Base-by-base conservation (phyloP, 352 stramenopile species). In the Phytophthora crassamura region DNA sequence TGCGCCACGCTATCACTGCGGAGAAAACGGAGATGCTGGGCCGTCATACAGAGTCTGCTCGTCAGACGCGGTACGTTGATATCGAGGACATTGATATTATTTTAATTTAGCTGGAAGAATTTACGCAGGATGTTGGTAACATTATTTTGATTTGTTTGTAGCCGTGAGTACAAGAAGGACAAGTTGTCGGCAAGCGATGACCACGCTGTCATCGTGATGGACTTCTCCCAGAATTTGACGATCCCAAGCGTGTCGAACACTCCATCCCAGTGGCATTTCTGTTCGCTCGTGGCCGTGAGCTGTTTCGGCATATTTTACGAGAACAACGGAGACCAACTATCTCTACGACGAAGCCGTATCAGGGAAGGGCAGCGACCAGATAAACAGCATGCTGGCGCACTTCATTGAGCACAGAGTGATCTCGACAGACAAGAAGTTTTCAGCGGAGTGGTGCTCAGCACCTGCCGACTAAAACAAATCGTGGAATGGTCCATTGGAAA, bases 211-310 rank as follows among this genome's bases (percentile, higher is more conserved):
- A n/a, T 64, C 0, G 34, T 66, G 10, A 70, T 70, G 20, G 54
- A 74, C 12, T 74, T 59, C 35, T 57, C 34, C 5, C 66, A 74
- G 16, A 75, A 70, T 39, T n/a, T 67, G n/a, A 64, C 54, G 1
- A 15, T 74, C 5, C 59, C 53, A 6, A 54, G 18, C 7, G 35
- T 63, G 1, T 14, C 35, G 1, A 51, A 2, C 0, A 69, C 59
- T 1, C 54, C 60, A 12, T 69, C 49, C 2, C 58, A 69, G 12
- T 68, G 51, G 51, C 72, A 69, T 33, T 69, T 75, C 30, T 15
- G 56, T 4, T 72, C 53, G 11, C 47, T 75, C 0, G n/a, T 55
- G 6, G 20, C 25, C 1, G 56, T 71, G 14, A 69, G 43, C 25
- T 16, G 64, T 8, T 74, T 74, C 11, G 54, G 66, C 7, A 59